A percentile compares a stretch with the other conserved stretches of the same genome.
Conservation (phyloP, 176 grass and related monocot species). For the Coix lacrymajobi region DNA sequence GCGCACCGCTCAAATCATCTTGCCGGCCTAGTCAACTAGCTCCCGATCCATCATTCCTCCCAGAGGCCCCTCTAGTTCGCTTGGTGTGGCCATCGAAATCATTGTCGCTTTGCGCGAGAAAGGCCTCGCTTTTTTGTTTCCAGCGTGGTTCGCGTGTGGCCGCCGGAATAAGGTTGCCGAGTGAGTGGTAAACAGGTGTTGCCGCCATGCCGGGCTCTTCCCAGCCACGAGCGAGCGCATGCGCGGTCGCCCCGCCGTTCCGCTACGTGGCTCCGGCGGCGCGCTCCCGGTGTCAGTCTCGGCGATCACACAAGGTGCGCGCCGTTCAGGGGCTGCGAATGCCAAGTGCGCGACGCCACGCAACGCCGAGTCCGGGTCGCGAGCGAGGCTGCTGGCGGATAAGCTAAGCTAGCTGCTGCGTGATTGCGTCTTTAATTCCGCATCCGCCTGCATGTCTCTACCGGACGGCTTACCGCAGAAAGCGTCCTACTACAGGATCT, state of each 20-base stretch:
- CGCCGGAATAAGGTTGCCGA: not conserved
- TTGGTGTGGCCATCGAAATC: not conserved
- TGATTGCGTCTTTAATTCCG: too few species aligned
- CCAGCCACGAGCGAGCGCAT: not conserved
- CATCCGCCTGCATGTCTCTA: too few species aligned
- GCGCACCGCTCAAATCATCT: constrained; percentile 10
- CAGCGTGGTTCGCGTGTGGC: not conserved
- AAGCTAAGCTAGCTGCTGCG: too few species aligned
- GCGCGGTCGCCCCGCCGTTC: not conserved
- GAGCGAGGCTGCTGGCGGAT: not conserved
- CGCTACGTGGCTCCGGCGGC: not conserved
- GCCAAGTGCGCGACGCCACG: not conserved
- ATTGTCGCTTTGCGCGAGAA: not conserved
- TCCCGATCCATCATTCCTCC: constrained; percentile 12
- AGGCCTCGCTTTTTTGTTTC: not conserved
- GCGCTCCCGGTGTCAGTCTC: not conserved
- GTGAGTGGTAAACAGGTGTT: not conserved
- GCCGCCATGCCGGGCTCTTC: not conserved
- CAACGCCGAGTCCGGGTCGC: not conserved
- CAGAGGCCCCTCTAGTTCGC: not conserved
- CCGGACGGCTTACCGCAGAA: not conserved
- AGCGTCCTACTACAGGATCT: not conserved
- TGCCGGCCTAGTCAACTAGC: constrained; percentile 12
- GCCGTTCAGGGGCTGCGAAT: not conserved
- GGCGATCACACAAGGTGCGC: constrained; percentile 31